These are phyloP conservation scores for Pyrus bretschneideri DNA, from an alignment of 306 rosid genomes.

Conservation along the genomic window DNA sequence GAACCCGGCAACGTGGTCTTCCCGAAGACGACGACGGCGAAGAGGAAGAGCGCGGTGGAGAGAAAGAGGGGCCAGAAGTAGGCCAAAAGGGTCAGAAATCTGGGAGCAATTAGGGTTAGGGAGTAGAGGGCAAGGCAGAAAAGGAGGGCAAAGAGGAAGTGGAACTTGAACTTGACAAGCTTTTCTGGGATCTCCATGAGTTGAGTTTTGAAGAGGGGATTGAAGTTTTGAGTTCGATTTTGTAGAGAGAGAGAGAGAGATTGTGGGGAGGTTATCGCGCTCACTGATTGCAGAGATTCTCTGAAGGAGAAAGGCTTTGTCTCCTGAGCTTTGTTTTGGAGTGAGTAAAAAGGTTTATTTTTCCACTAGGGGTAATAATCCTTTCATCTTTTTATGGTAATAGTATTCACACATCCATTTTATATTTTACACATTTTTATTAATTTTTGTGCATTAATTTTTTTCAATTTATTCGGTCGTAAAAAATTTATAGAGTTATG, in stretches of 20 bases:
- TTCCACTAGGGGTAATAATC: background rate
- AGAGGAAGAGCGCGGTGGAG: conserved; percentile 76
- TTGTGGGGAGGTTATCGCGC: background rate
- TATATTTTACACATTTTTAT: fast-evolving
- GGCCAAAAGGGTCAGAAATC: conserved; percentile 49
- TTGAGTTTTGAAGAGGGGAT: background rate
- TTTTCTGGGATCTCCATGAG: conserved; percentile 73
- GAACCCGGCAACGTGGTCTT: conserved; percentile 34
- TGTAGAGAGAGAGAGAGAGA: background rate
- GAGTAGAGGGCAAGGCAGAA: conserved; percentile 20
- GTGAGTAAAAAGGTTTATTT: background rate
- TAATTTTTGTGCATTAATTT: background rate
- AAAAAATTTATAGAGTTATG: no score
- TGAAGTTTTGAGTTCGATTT: background rate
- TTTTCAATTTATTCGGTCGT: no score
- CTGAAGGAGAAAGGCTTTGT: background rate
- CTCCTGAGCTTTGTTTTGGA: background rate
- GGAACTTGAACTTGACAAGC: conserved; percentile 44
- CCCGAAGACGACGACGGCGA: conserved; percentile 54
- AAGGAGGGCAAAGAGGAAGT: conserved; percentile 25
- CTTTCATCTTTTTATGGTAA: background rate
- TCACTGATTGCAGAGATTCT: conserved; percentile 37
- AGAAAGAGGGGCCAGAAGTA: conserved; percentile 92
- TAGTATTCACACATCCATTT: fast-evolving
- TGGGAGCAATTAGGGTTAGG: conserved; percentile 42